phyloP scores from a whole-genome alignment of 371 early-diverging fungal species.

The Actinomortierella ambigua region DNA sequence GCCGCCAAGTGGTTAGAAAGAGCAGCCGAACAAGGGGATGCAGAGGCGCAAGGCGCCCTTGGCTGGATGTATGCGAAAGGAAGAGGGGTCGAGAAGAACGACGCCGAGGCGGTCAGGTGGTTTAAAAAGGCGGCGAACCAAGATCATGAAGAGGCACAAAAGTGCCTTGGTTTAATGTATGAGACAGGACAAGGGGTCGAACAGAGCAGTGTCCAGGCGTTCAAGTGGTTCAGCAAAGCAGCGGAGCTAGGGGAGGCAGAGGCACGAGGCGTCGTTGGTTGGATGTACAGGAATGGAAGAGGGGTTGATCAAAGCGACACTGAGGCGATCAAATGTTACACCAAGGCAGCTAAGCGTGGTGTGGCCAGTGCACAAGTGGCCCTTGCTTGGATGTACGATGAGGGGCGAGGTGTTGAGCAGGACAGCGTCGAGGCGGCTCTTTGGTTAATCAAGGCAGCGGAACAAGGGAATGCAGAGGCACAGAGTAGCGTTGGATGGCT shows the following conservation, averaged over 20 bases:
- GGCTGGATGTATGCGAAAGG: constrained; percentile 84
- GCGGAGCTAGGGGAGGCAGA: constrained; percentile 74
- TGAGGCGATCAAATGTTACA: constrained; percentile 75
- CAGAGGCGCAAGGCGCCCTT: constrained; percentile 78
- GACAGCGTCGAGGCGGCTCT: too few species aligned
- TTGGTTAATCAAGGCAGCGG: too few species aligned
- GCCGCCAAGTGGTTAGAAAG: constrained; percentile 72
- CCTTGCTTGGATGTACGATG: too few species aligned
- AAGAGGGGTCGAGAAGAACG: constrained; percentile 67
- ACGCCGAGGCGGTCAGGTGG: constrained; percentile 66
- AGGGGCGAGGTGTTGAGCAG: too few species aligned
- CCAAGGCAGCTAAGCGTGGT: constrained; percentile 74
- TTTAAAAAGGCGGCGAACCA: constrained; percentile 71
- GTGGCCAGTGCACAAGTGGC: too few species aligned
- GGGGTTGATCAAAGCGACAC: constrained; percentile 67
- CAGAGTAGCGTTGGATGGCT: too few species aligned
- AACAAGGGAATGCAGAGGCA: too few species aligned
- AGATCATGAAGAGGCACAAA: constrained; percentile 78
- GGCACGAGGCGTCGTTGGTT: constrained; percentile 82
- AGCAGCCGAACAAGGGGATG: constrained; percentile 74
- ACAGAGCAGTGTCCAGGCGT: constrained; percentile 57
- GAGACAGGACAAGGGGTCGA: constrained; percentile 75
- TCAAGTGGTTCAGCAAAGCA: constrained; percentile 73
- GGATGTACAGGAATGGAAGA: constrained; percentile 81
- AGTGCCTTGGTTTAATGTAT: constrained; percentile 75